Evolutionary conservation across 495 filamentous ascomycete species (phyloP).

Genomic region (Tuber melanosporum): DNA sequence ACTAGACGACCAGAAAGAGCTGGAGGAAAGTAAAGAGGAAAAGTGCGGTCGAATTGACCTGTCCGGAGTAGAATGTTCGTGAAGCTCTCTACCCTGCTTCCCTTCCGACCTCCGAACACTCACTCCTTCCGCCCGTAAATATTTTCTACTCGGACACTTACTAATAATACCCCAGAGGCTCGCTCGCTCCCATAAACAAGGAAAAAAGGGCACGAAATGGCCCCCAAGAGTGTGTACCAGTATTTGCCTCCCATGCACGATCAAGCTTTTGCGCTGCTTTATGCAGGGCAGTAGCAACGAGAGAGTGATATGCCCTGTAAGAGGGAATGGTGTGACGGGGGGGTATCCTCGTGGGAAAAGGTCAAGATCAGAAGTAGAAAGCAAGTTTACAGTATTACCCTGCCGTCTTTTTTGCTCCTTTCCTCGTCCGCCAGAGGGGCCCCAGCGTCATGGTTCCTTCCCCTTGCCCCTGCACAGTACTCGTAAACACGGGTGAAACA

Average conservation of each 20-base stretch:
- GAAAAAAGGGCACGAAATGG: not conserved
- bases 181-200: not conserved
- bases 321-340: not conserved
- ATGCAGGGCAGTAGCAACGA: not conserved
- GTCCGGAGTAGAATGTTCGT: not conserved
- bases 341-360: not conserved
- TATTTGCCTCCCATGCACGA: not conserved
- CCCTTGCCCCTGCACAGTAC: not conserved
- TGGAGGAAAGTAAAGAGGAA: not conserved
- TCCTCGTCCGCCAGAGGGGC: not conserved
- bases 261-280: not conserved
- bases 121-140: not conserved
- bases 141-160: not conserved
- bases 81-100: not conserved
- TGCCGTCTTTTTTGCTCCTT: not conserved
- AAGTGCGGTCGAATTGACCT: not conserved
- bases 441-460: not conserved
- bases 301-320: not conserved
- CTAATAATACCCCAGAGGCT: not conserved
- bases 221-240: not conserved
- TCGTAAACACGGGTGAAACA: not conserved
- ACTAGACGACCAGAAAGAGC: not conserved
- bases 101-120: not conserved
- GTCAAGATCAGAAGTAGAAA: not conserved
- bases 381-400: not conserved